phyloP scores from a whole-genome alignment of 352 stramenopile genomes.

The Phytophthora idaei region DNA sequence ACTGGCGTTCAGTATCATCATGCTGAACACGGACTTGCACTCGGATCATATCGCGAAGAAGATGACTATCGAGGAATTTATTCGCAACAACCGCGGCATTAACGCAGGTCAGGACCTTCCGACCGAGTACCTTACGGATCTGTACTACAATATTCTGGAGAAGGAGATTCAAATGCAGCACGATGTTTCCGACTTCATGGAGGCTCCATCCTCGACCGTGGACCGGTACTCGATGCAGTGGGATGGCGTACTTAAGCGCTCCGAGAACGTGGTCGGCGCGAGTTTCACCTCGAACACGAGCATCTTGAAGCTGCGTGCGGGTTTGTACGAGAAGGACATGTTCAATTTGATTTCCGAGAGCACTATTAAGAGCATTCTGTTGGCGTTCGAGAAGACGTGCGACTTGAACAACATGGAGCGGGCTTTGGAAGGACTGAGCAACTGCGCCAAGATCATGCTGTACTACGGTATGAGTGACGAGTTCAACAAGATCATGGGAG shows the following conservation, averaged over 20 bases:
- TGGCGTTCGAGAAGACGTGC: slow-evolving; percentile 86
- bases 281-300: slow-evolving; percentile 89
- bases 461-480: slow-evolving; percentile 84
- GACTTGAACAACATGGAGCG: slow-evolving; percentile 87
- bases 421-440: slow-evolving; percentile 78
- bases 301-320: slow-evolving; percentile 83
- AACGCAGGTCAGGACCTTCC: slow-evolving; percentile 83
- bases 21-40: slow-evolving; percentile 99
- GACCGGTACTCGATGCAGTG: slow-evolving; percentile 90
- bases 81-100: slow-evolving; percentile 89
- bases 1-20: slow-evolving; percentile 98
- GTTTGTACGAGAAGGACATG: slow-evolving; percentile 89
- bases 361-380: slow-evolving; percentile 79
- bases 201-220: slow-evolving; percentile 60
- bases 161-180: slow-evolving; percentile 91
- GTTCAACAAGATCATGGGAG: slow-evolving; percentile 87
- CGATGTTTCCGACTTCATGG: slow-evolving; percentile 84
- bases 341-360: slow-evolving; percentile 84
- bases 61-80: slow-evolving; percentile 88
- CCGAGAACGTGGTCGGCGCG: slow-evolving; percentile 85
- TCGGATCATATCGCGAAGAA: slow-evolving; percentile 90
- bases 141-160: slow-evolving; percentile 85
- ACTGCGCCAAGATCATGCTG: slow-evolving; percentile 85
- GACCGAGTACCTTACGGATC: slow-evolving; percentile 62
- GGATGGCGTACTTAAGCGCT: slow-evolving; percentile 87